phyloP scores from a whole-genome alignment of 2,329 filamentous ascomycete genomes.

The Fusarium sp. region DNA sequence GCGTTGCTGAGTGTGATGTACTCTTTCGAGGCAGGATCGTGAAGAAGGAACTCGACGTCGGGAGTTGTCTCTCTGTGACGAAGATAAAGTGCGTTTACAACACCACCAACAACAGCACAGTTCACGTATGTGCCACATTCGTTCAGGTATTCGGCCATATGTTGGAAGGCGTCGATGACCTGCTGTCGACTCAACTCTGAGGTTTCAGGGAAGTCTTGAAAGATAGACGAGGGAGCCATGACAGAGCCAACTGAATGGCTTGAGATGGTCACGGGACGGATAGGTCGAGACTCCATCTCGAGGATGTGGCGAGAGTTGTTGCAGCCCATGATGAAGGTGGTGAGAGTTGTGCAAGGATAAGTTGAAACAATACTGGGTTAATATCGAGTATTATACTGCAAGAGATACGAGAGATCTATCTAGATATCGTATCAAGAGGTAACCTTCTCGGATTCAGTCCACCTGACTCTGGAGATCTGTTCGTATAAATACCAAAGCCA shows the following conservation, averaged over 20 bases:
- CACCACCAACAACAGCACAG: conserved; percentile 31
- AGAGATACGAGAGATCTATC: background rate
- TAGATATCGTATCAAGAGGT: conserved; percentile 1
- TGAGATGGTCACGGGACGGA: conserved; percentile 28
- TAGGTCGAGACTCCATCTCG: conserved; percentile 31
- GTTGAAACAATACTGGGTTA: background rate
- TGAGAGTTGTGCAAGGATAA: background rate
- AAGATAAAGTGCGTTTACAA: conserved; percentile 34
- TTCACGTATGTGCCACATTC: conserved; percentile 15
- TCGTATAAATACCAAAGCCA: conserved; percentile 20
- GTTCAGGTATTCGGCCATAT: conserved; percentile 34
- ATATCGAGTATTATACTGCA: background rate
- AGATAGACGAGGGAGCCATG: conserved; percentile 23
- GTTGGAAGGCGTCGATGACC: conserved; percentile 24
- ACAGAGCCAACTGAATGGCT: conserved; percentile 26
- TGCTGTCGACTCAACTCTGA: conserved; percentile 19
- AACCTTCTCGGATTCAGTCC: background rate
- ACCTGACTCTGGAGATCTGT: conserved; percentile 11
- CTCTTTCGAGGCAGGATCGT: conserved; percentile 17
- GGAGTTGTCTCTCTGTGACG: conserved; percentile 29
- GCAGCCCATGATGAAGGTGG: conserved; percentile 26
- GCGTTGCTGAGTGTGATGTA: conserved; percentile 21
- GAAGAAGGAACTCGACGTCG: conserved; percentile 34
- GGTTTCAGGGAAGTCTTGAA: conserved; percentile 23
- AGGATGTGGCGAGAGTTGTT: conserved; percentile 26